Evolutionary conservation across 1,139 yeast species (phyloP).

Genomic region (Scheffersomyces titani): DNA sequence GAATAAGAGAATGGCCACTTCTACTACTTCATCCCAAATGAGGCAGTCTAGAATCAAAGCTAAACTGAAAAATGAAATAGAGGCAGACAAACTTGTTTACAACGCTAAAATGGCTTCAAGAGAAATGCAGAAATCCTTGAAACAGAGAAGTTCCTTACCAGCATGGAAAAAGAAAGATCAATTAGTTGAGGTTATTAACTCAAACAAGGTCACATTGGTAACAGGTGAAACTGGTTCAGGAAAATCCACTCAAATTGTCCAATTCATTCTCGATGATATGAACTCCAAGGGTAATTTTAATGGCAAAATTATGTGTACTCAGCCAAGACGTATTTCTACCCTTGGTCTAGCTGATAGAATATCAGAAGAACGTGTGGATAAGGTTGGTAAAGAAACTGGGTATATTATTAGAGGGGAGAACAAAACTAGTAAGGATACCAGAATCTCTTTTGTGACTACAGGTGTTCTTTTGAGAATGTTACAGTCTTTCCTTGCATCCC

Average conservation of each 20-base stretch:
- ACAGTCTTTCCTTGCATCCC: constrained; percentile 44
- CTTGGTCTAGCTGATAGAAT: constrained; percentile 94
- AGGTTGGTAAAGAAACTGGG: constrained; percentile 80
- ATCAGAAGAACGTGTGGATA: constrained; percentile 73
- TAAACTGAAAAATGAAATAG: constrained; percentile 15
- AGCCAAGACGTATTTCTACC: constrained; percentile 94
- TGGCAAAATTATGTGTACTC: constrained; percentile 80
- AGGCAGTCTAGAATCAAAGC: background rate
- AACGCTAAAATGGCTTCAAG: constrained; percentile 12
- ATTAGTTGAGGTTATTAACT: constrained; percentile 55
- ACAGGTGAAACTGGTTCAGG: constrained; percentile 93
- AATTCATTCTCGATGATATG: constrained; percentile 75
- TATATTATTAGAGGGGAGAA: constrained; percentile 90
- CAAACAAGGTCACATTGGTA: constrained; percentile 68
- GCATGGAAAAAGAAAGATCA: constrained; percentile 74
- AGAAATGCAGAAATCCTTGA: constrained; percentile 18
- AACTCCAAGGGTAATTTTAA: constrained; percentile 42
- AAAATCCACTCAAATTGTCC: constrained; percentile 64
- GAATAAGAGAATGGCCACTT: background rate
- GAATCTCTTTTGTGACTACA: constrained; percentile 84
- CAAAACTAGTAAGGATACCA: constrained; percentile 59
- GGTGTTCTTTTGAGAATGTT: constrained; percentile 89
- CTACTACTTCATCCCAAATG: background rate
- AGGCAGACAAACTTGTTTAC: constrained; percentile 26
- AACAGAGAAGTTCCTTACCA: constrained; percentile 61